These are phyloP conservation scores for Botrytis sinoallii DNA, from an alignment of 2,329 filamentous ascomycete species.

Conservation along the genomic window DNA sequence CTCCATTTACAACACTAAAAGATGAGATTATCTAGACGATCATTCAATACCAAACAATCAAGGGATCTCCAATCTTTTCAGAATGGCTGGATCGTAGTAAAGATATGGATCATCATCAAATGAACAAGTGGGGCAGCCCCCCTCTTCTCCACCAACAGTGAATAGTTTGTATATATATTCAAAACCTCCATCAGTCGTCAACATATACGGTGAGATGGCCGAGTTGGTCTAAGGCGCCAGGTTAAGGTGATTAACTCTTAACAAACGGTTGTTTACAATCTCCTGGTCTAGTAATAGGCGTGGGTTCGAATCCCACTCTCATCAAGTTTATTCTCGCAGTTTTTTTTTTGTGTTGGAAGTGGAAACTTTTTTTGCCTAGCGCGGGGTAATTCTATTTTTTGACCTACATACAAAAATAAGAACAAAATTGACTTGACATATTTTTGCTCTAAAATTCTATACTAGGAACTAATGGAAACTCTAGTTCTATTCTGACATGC, in stretches of 20 bases:
- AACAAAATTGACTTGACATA: not conserved
- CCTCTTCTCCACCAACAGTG: not conserved
- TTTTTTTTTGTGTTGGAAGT: not conserved
- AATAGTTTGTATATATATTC: fast-evolving
- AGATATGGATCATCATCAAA: not conserved
- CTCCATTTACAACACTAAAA: not conserved
- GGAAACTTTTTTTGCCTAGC: not conserved
- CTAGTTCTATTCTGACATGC: not conserved
- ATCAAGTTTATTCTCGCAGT: not conserved
- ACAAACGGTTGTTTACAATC: not conserved
- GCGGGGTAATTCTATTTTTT: not conserved
- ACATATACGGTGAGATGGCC: not conserved
- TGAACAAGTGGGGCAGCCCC: not conserved
- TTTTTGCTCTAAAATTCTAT: not conserved
- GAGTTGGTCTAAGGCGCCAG: conserved; percentile 13
- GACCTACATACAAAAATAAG: not conserved
- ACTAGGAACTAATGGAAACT: not conserved
- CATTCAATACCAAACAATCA: not conserved
- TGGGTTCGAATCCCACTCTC: conserved; percentile 12
- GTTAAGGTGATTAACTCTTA: not conserved
- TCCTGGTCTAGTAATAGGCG: conserved; percentile 10
- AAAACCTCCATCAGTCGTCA: fast-evolving
- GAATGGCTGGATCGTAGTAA: too few species aligned
- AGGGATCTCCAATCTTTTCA: not conserved
- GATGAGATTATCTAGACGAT: not conserved